A percentile compares a stretch with the other conserved stretches of the same genome.
Evolutionary conservation across 2,329 filamentous ascomycete genomes (phyloP).

Genomic region (Tothia fuscella): DNA sequence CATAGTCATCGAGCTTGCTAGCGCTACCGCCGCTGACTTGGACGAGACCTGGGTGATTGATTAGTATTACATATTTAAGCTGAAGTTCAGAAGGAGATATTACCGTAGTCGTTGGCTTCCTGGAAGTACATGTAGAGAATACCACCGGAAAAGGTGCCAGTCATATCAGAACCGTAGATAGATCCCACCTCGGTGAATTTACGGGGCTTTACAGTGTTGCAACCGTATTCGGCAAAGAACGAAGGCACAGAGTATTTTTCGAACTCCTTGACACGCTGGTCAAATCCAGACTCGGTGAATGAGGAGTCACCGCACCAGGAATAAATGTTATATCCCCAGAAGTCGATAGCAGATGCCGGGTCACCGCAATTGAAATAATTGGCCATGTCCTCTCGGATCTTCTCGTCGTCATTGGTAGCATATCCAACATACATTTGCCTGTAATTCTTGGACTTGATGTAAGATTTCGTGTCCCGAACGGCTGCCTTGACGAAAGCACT

Average conservation of each 20-base stretch:
- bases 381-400: conserved; percentile 70
- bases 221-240: conserved; percentile 98
- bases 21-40: conserved; percentile 47
- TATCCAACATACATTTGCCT: conserved; percentile 83
- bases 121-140: conserved; percentile 99
- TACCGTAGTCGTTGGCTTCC: conserved; percentile 79
- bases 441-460: conserved; percentile 72
- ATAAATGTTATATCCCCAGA: conserved; percentile 99
- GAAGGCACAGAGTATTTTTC: conserved; percentile 78
- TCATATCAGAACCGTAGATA: conserved; percentile 74
- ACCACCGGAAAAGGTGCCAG: conserved; percentile 77
- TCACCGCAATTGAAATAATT: conserved; percentile 91
- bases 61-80: conserved; percentile 11
- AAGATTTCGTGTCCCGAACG: conserved; percentile 87
- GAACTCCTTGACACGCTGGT: conserved; percentile 76
- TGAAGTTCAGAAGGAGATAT: conserved; percentile 15
- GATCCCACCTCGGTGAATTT: conserved; percentile 74
- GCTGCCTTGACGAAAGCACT: conserved; percentile 96
- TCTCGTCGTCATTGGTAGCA: conserved; percentile 83
- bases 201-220: conserved; percentile 64
- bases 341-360: conserved; percentile 62
- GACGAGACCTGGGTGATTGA: conserved; percentile 48
- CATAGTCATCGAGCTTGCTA: conserved; percentile 62
- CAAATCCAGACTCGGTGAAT: conserved; percentile 67
- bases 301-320: conserved; percentile 89